Conservation (phyloP, 208 protist genomes). For the Crithidia brevicula region DNA sequence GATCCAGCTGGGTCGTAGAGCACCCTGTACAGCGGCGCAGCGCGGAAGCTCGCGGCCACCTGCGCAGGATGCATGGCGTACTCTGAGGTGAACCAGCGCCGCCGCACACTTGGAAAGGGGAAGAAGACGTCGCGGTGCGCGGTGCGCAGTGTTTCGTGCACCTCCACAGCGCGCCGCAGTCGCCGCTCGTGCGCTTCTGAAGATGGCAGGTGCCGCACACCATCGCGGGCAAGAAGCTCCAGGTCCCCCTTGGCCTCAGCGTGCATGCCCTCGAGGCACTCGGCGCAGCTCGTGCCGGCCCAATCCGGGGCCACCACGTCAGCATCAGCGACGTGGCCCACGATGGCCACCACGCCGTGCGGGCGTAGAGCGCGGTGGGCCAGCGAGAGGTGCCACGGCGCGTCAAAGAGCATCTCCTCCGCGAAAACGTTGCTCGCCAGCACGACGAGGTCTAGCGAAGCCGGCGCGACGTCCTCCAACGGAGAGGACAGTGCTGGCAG, state of each 20-base stretch:
- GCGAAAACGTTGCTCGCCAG: slow-evolving; percentile 76
- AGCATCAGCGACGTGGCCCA: slow-evolving; percentile 45
- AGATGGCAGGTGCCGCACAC: not conserved
- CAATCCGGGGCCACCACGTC: slow-evolving; percentile 51
- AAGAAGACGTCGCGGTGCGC: slow-evolving; percentile 81
- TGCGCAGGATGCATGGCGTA: slow-evolving; percentile 58
- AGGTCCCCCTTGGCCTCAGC: slow-evolving; percentile 4
- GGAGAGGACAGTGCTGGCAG: slow-evolving; percentile 31
- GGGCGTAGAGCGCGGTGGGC: slow-evolving; percentile 68
- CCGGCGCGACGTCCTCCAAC: slow-evolving; percentile 41
- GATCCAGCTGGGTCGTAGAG: slow-evolving; percentile 33
- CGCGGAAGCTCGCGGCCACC: slow-evolving; percentile 48
- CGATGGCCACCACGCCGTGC: slow-evolving; percentile 78
- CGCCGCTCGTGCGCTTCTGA: not conserved
- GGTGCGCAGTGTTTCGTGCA: slow-evolving; percentile 42
- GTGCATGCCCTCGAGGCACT: slow-evolving; percentile 35
- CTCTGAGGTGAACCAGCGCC: slow-evolving; percentile 75
- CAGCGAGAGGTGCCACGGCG: slow-evolving; percentile 78
- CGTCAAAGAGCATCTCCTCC: slow-evolving; percentile 75
- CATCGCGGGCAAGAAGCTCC: not conserved
- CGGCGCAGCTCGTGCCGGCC: slow-evolving; percentile 44
- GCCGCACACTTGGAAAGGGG: slow-evolving; percentile 67
- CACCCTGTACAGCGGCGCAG: slow-evolving; percentile 57
- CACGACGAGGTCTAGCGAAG: slow-evolving; percentile 79
- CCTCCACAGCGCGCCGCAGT: slow-evolving; percentile 35